These are phyloP conservation scores for Amyloporia xantha DNA, from an alignment of 768 basidiomycete genomes.

Conservation along the genomic window DNA sequence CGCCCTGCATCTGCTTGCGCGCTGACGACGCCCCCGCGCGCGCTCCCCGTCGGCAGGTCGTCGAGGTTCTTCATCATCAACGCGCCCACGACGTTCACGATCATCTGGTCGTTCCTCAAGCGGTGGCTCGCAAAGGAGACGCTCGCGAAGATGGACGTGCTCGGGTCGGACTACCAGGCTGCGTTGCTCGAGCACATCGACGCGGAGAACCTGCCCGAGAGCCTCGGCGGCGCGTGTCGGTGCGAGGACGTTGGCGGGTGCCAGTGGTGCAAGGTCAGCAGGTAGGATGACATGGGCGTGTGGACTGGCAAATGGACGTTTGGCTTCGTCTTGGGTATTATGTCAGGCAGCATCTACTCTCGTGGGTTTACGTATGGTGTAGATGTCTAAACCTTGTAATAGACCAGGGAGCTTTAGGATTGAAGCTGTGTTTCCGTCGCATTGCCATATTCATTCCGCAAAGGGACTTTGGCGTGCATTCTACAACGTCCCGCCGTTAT, in stretches of 20 bases:
- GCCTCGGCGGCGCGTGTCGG: conserved; percentile 59
- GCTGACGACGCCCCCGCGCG: not conserved
- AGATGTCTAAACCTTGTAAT: no score
- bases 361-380: no score
- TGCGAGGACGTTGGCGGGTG: conserved; percentile 55
- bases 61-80: conserved; percentile 66
- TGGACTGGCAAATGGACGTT: no score
- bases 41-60: conserved; percentile 45
- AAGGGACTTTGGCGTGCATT: no score
- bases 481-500: no score
- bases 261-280: conserved; percentile 44
- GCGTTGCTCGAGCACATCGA: conserved; percentile 54
- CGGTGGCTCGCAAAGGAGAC: conserved; percentile 74
- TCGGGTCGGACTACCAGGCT: conserved; percentile 53
- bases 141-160: conserved; percentile 55
- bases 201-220: conserved; percentile 52
- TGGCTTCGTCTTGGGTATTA: no score
- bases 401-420: no score
- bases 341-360: no score
- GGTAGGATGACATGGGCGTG: no score
- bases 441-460: no score
- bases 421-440: no score
- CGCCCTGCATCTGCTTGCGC: not conserved
- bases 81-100: conserved; percentile 64
- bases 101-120: conserved; percentile 63